Evolutionary conservation across 192 early-diverging fungal species (phyloP).

Genomic region (Backusella westeae): DNA sequence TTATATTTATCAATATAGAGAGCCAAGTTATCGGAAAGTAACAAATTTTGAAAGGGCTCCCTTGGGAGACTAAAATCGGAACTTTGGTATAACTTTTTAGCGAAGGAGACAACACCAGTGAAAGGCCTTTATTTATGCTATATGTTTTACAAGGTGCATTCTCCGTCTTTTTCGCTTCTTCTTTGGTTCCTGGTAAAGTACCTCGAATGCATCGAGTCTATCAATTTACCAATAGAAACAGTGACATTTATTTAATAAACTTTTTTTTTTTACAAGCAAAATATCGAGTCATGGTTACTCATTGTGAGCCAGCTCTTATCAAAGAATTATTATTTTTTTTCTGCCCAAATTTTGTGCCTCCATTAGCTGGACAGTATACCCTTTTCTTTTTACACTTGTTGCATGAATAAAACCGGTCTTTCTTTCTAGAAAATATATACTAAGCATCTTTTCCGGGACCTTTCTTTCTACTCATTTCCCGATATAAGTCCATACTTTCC

Average conservation of each 20-base stretch:
- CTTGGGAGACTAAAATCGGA: too few relatives aligned
- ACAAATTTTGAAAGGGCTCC: too few relatives aligned
- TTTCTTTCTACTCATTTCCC: neutral
- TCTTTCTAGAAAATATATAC: neutral
- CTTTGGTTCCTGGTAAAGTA: neutral
- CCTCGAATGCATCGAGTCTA: neutral
- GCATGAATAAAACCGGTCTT: neutral
- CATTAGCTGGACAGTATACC: neutral
- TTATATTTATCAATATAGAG: neutral
- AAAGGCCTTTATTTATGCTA: too few relatives aligned
- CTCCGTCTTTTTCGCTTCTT: neutral
- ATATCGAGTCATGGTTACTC: neutral
- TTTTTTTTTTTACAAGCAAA: neutral
- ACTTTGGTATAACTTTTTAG: too few relatives aligned
- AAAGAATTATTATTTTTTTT: neutral
- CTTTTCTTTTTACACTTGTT: neutral
- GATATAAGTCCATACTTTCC: neutral
- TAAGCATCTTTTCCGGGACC: neutral
- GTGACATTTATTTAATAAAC: neutral
- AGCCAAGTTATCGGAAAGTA: too few relatives aligned
- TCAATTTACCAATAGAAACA: neutral
- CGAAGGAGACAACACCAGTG: too few relatives aligned
- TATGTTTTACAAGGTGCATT: neutral
- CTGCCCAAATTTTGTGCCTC: neutral
- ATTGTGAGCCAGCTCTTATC: neutral